Percentiles rank a stretch among this genome's conserved stretches.
Conservation (phyloP, 768 basidiomycete species). For the Lyophyllum shimeji region DNA sequence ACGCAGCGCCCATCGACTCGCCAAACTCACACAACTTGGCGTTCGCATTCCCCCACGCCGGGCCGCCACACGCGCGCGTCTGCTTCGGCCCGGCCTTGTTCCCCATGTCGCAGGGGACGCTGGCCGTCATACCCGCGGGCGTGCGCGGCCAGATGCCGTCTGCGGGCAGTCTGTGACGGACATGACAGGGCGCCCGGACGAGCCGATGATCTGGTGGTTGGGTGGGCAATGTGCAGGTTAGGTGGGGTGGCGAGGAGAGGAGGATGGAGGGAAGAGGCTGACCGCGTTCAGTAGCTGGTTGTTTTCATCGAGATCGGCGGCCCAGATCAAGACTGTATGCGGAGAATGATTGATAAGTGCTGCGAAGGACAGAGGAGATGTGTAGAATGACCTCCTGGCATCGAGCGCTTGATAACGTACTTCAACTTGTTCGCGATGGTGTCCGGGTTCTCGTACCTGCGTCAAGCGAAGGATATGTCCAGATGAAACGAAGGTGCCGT, state of each 20-base stretch:
- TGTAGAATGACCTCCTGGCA: too few species aligned
- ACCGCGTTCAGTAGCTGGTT: background rate
- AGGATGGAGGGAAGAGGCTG: too few species aligned
- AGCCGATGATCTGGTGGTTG: background rate
- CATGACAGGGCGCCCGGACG: background rate
- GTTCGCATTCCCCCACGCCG: background rate
- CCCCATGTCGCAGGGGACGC: background rate
- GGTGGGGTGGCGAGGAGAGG: too few species aligned
- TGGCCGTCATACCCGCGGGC: background rate
- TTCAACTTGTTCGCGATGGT: background rate
- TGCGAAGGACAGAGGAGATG: too few species aligned
- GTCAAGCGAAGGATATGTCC: background rate
- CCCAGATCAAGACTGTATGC: background rate
- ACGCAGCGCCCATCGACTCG: too few species aligned
- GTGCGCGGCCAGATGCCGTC: background rate
- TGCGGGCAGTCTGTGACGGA: background rate
- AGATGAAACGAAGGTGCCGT: too few species aligned
- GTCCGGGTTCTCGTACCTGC: background rate
- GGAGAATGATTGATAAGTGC: too few species aligned
- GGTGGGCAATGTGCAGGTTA: too few species aligned
- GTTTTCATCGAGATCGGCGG: background rate
- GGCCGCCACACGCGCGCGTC: background rate
- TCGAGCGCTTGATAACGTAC: background rate
- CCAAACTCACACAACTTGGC: too few species aligned
- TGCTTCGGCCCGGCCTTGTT: background rate